phyloP scores from a whole-genome alignment of 352 stramenopile genomes.

The Stramenopiles sp. region DNA sequence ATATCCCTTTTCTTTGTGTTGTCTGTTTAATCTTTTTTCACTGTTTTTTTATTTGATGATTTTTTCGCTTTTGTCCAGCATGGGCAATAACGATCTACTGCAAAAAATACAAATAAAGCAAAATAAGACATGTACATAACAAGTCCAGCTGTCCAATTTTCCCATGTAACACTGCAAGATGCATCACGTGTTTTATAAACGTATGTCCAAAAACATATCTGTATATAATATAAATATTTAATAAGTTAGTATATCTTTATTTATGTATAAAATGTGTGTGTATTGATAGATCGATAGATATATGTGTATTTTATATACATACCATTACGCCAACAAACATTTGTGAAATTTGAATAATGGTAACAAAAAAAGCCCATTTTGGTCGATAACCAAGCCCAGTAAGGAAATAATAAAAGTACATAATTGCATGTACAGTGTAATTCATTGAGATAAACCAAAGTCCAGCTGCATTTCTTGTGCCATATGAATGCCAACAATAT shows the following conservation, averaged over 20 bases:
- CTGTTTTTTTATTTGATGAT: too few species aligned
- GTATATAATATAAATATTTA: slow-evolving; percentile 53
- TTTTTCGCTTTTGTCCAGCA: too few species aligned
- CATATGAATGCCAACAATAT: slow-evolving; percentile 91
- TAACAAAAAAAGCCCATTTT: slow-evolving; percentile 47
- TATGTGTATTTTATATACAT: slow-evolving; percentile 25
- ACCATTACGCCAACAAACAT: slow-evolving; percentile 40
- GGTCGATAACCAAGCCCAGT: slow-evolving; percentile 49
- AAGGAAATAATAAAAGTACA: slow-evolving; percentile 91
- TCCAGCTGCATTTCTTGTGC: slow-evolving; percentile 58
- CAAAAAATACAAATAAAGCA: slow-evolving; percentile 72
- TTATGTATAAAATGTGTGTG: slow-evolving; percentile 20
- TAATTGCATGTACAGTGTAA: slow-evolving; percentile 86
- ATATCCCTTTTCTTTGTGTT: too few species aligned
- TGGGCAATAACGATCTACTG: slow-evolving; percentile 49
- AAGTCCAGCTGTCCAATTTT: slow-evolving; percentile 61
- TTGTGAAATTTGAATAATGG: slow-evolving; percentile 65
- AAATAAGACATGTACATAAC: slow-evolving; percentile 85
- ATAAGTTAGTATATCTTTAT: slow-evolving; percentile 44
- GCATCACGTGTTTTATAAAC: too few species aligned
- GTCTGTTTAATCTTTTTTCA: too few species aligned
- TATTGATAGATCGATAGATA: slow-evolving; percentile 13
- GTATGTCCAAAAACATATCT: slow-evolving; percentile 28
- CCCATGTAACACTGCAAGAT: slow-evolving; percentile 41
- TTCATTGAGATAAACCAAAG: slow-evolving; percentile 96